Evolutionary conservation across 139 green algal genomes (phyloP).

Genomic region (Asterochloris erici): DNA sequence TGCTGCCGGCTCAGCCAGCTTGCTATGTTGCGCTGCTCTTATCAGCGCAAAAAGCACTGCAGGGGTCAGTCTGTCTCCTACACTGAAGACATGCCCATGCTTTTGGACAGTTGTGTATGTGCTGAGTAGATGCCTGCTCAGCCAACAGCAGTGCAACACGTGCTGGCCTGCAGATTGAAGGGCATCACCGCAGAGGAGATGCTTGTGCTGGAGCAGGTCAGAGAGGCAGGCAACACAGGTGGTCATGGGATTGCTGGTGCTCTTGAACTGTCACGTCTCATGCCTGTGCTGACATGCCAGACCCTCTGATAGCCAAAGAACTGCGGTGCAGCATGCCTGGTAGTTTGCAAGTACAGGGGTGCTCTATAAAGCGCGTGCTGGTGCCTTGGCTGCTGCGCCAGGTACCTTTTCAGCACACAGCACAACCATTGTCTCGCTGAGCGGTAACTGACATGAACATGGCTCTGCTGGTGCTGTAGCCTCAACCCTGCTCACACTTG

Average conservation of each 20-base stretch:
- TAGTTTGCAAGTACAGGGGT: too few relatives aligned
- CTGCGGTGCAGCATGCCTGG: too few relatives aligned
- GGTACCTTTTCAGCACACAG: too few relatives aligned
- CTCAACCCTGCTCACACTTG: neutral
- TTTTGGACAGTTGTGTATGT: too few relatives aligned
- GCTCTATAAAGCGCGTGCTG: too few relatives aligned
- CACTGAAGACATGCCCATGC: too few relatives aligned
- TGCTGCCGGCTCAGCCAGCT: slow-evolving; percentile 9
- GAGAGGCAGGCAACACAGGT: slow-evolving; percentile 68
- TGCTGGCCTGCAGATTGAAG: slow-evolving; percentile 54
- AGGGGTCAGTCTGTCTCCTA: neutral
- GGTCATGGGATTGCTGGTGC: neutral
- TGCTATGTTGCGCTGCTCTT: slow-evolving; percentile 20
- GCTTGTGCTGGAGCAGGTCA: slow-evolving; percentile 87
- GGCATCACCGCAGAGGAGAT: slow-evolving; percentile 79
- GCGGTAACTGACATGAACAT: neutral
- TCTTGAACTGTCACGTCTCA: neutral
- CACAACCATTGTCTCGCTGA: too few relatives aligned
- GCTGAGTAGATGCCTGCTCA: too few relatives aligned
- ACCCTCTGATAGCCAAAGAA: too few relatives aligned
- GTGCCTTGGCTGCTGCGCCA: too few relatives aligned
- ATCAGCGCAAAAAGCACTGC: neutral
- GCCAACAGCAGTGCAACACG: neutral
- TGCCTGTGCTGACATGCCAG: neutral
- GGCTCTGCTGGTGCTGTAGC: neutral